These are phyloP conservation scores for Tuber aestivum DNA, from an alignment of 495 filamentous ascomycete genomes.

Conservation along the genomic window DNA sequence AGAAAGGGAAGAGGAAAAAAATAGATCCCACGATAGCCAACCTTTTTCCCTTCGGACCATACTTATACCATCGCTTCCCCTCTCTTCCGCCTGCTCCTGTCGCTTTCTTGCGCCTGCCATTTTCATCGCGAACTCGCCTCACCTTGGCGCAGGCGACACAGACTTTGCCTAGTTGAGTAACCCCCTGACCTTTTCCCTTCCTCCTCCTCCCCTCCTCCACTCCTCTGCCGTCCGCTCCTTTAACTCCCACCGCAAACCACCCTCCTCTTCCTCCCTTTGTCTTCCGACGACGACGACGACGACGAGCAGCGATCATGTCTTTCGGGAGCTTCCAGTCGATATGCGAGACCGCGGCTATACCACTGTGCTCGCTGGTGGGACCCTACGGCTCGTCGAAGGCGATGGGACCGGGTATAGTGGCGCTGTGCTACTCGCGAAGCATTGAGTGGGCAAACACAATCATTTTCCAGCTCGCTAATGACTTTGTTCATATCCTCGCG, in stretches of 20 bases:
- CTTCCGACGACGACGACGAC: conserved; percentile 15
- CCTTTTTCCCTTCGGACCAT: conserved; percentile 9
- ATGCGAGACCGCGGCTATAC: conserved; percentile 77
- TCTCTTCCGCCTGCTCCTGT: conserved; percentile 14
- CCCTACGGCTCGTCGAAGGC: conserved; percentile 54
- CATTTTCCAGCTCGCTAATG: conserved; percentile 90
- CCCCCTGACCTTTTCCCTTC: conserved; percentile 9
- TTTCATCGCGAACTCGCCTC: conserved; percentile 15
- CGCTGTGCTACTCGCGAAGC: conserved; percentile 87
- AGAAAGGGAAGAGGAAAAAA: conserved; percentile 16
- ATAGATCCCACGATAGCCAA: conserved; percentile 10
- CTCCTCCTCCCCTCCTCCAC: conserved; percentile 7
- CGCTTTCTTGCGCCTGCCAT: conserved; percentile 12
- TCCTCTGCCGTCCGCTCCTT: conserved; percentile 6
- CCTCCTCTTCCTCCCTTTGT: neutral
- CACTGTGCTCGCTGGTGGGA: conserved; percentile 81
- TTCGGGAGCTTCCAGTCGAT: conserved; percentile 85
- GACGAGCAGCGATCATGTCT: conserved; percentile 55
- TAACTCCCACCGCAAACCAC: conserved; percentile 3
- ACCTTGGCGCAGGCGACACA: conserved; percentile 38
- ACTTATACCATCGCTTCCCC: neutral
- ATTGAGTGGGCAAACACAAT: conserved; percentile 96
- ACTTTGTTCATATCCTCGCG: conserved; percentile 87
- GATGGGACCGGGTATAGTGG: conserved; percentile 68
- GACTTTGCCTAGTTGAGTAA: conserved; percentile 7